These are phyloP conservation scores for Orobanche coerulescens DNA, from an alignment of 257 asterid genomes.

Conservation along the genomic window DNA sequence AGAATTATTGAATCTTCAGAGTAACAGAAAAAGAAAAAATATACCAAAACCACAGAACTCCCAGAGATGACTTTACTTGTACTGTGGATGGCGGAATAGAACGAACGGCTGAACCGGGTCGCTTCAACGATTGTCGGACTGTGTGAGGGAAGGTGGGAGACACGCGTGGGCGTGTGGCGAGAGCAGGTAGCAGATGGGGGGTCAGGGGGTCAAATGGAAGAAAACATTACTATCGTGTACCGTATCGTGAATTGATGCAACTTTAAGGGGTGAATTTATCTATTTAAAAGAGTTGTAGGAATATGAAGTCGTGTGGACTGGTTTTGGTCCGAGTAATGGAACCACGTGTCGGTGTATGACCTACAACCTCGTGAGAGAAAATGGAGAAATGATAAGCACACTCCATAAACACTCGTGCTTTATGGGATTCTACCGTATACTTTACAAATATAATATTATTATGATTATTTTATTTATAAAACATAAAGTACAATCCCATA, in stretches of 20 bases:
- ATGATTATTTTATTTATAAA: no score
- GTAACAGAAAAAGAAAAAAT: background rate
- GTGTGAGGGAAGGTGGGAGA: conserved; percentile 17
- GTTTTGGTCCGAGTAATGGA: conserved; percentile 13
- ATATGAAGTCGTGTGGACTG: conserved; percentile 24
- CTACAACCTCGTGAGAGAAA: background rate
- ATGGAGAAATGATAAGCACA: background rate
- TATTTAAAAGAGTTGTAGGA: background rate
- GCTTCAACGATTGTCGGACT: background rate
- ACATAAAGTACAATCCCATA: no score
- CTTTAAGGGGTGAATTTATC: conserved; percentile 21
- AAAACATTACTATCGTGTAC: conserved; percentile 19
- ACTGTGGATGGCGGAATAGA: background rate
- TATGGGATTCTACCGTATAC: no score
- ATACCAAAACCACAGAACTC: background rate
- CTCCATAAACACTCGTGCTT: no score
- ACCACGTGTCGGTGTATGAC: no score
- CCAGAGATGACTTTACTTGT: background rate
- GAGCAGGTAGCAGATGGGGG: conserved; percentile 24
- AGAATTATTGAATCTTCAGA: background rate
- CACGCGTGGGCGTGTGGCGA: conserved; percentile 51
- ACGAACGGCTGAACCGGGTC: background rate
- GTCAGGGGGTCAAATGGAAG: conserved; percentile 12
- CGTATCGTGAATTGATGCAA: background rate
- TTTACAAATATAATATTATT: no score